Percentiles rank a stretch among this genome's conserved stretches.
phyloP scores from a whole-genome alignment of 495 filamentous ascomycete species.

The Xylaria bambusicola region DNA sequence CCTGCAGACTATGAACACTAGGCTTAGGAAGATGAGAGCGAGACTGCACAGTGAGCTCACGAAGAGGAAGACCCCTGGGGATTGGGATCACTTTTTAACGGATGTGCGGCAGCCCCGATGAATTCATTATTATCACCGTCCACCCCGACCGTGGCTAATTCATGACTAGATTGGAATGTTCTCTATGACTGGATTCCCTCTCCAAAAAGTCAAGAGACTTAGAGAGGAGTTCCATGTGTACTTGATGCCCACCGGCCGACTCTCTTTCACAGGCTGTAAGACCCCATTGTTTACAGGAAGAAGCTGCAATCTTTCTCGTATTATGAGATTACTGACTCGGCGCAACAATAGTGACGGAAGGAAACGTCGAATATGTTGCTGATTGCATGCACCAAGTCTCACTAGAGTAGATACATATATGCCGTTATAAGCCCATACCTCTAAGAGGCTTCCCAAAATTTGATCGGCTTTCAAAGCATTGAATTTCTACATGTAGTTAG shows the following conservation, averaged over 20 bases:
- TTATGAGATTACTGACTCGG: background rate
- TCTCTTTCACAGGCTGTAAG: constrained; percentile 3
- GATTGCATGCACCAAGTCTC: background rate
- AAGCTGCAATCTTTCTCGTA: too few relatives aligned
- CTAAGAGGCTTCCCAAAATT: too few relatives aligned
- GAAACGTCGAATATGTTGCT: background rate
- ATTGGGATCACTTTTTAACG: constrained; percentile 49
- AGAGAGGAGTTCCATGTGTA: background rate
- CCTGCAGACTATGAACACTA: constrained; percentile 53
- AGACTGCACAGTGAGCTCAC: constrained; percentile 48
- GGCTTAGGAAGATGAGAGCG: constrained; percentile 48
- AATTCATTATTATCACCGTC: too few relatives aligned
- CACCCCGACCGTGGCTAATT: background rate
- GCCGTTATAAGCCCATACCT: too few relatives aligned
- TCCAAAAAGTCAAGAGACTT: background rate
- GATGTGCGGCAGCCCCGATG: constrained; percentile 26
- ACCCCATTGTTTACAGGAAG: background rate
- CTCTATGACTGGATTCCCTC: background rate
- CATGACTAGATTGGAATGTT: constrained; percentile 9
- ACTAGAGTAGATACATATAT: too few relatives aligned
- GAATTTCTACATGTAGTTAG: too few relatives aligned
- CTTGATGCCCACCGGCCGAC: background rate
- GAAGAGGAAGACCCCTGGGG: constrained; percentile 47
- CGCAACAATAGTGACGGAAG: background rate
- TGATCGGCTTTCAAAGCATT: too few relatives aligned